Evolutionary conservation across 176 grass and related monocot species (phyloP).

Genomic region (Ananas comosus): DNA sequence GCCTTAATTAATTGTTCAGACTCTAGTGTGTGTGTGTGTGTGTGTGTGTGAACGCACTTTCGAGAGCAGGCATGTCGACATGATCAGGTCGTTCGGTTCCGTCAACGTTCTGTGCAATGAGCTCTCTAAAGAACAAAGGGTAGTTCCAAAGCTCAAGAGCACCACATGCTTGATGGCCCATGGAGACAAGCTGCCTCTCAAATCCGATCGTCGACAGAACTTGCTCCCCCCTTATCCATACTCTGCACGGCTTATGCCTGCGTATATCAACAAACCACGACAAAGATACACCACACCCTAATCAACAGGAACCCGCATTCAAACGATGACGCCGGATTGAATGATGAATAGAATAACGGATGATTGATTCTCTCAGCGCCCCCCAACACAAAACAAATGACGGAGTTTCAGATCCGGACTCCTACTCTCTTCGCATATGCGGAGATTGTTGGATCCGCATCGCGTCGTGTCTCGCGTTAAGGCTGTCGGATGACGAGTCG

Average conservation of each 20-base stretch:
- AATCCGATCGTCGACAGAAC: slow-evolving; percentile 36
- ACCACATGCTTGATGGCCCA: slow-evolving; percentile 62
- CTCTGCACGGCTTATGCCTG: no score
- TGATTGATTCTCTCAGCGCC: neutral
- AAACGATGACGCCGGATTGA: neutral
- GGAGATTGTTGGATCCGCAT: slow-evolving; percentile 34
- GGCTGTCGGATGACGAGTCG: no score
- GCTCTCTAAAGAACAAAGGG: slow-evolving; percentile 42
- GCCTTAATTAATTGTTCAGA: no score
- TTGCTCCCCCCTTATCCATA: slow-evolving; percentile 39
- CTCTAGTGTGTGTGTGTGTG: no score
- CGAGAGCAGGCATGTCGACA: slow-evolving; percentile 44
- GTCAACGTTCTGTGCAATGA: slow-evolving; percentile 46
- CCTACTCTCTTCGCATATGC: slow-evolving; percentile 33
- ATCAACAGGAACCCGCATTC: no score
- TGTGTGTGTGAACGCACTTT: slow-evolving; percentile 12
- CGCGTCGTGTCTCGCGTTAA: no score
- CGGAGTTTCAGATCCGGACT: neutral
- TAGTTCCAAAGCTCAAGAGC: slow-evolving; percentile 68
- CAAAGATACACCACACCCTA: no score
- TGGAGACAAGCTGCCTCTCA: slow-evolving; percentile 38
- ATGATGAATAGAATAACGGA: slow-evolving; percentile 2
- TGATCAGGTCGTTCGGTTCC: slow-evolving; percentile 41
- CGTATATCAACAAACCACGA: no score
- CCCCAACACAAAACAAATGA: no score